Evolutionary conservation across 306 rosid genomes (phyloP).

Genomic region (Adenanthera pavonina): DNA sequence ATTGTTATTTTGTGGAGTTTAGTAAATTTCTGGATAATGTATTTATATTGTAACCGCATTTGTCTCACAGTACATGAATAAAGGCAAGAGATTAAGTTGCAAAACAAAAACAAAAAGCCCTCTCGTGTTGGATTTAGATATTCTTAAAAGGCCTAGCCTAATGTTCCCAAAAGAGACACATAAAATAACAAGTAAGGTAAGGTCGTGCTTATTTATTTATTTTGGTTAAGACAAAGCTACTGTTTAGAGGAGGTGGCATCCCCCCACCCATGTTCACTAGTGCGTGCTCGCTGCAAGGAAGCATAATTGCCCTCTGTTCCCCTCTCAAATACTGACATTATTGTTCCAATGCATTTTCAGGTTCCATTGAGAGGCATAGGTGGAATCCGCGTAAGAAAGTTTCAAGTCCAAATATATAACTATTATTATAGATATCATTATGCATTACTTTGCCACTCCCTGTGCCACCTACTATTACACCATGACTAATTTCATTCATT

Average conservation of each 20-base stretch:
- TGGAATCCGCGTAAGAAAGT: conserved; percentile 45
- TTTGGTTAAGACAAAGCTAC: neutral
- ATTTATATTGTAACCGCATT: no score
- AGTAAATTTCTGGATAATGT: no score
- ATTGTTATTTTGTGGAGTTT: no score
- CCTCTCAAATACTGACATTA: conserved; percentile 29
- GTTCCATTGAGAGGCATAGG: conserved; percentile 16
- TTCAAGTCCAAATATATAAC: neutral
- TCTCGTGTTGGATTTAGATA: no score
- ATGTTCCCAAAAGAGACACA: neutral
- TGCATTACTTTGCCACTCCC: conserved; percentile 6
- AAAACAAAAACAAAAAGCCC: no score
- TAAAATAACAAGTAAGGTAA: neutral
- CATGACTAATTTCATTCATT: neutral
- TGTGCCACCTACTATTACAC: neutral
- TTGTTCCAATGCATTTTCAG: neutral
- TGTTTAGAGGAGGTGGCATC: conserved; percentile 8
- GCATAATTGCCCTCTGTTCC: conserved; percentile 36
- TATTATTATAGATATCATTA: neutral
- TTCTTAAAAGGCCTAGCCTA: no score
- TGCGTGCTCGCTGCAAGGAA: conserved; percentile 38
- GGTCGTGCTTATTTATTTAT: neutral
- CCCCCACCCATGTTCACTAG: conserved; percentile 9
- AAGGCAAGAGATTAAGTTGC: no score
- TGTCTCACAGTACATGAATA: no score